These are phyloP conservation scores for Rhododendron vialii DNA, from an alignment of 148 eudicot species.

Conservation along the genomic window DNA sequence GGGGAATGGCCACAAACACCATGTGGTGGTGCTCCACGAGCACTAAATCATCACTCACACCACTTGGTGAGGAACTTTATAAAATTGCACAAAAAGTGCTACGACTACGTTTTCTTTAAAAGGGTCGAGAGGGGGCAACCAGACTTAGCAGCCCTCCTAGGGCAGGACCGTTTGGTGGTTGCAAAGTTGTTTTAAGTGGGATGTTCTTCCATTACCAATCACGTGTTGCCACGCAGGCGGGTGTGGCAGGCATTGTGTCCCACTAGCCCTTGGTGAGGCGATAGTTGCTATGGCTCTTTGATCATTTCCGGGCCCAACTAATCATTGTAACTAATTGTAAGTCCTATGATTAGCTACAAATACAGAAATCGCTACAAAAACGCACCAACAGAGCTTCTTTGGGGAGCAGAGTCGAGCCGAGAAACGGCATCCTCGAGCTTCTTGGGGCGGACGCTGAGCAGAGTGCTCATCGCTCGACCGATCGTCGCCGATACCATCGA, in stretches of 20 bases:
- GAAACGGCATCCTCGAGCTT: conserved; percentile 60
- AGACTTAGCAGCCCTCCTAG: neutral
- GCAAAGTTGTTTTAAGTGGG: no score
- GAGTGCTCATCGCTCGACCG: conserved; percentile 58
- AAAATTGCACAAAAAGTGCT: neutral
- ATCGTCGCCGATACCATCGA: conserved; percentile 49
- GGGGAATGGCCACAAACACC: neutral
- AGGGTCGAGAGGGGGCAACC: no score
- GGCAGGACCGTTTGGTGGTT: neutral
- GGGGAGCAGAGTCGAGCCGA: conserved; percentile 38
- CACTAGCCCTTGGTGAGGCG: neutral
- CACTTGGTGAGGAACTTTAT: neutral
- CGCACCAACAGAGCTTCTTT: conserved; percentile 21
- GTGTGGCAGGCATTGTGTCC: neutral
- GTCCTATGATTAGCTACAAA: neutral
- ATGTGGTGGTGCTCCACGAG: neutral
- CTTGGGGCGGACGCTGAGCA: conserved; percentile 48
- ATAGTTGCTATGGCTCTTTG: neutral
- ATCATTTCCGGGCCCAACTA: neutral
- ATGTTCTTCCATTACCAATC: no score
- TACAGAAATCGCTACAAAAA: neutral
- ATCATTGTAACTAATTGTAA: neutral
- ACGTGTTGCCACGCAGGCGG: no score
- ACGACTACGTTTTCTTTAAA: neutral
- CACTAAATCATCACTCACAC: neutral